Percentiles rank a stretch among this genome's conserved stretches.
phyloP scores from a whole-genome alignment of 345 rosid genomes.

The Eutrema yunnanense region DNA sequence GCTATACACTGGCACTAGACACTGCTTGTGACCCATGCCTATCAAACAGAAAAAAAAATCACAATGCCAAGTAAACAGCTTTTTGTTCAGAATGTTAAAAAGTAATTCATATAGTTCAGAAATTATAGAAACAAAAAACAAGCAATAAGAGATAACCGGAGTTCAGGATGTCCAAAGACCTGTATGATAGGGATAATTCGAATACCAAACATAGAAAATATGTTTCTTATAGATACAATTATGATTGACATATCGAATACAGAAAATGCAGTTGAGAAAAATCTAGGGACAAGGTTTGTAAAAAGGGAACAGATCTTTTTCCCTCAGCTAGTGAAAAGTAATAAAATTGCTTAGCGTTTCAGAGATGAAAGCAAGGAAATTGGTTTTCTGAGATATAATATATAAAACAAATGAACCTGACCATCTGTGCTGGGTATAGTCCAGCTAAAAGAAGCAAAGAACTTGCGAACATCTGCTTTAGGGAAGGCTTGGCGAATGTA shows the following conservation, averaged over 20 bases:
- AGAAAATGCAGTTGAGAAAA: no score
- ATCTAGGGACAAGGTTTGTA: no score
- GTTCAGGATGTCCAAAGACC: no score
- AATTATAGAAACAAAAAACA: no score
- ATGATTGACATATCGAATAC: no score
- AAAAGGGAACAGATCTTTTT: no score
- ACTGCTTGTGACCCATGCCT: conserved; percentile 28
- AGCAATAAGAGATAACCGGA: no score
- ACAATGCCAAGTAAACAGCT: not conserved
- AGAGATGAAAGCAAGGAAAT: not conserved
- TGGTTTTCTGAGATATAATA: no score
- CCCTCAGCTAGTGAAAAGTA: no score
- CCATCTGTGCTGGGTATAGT: conserved; percentile 48
- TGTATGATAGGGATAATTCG: no score
- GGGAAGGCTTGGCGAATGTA: conserved; percentile 46
- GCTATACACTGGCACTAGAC: conserved; percentile 15
- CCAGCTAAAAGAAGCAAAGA: conserved; percentile 76
- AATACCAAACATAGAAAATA: no score
- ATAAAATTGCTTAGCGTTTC: not conserved
- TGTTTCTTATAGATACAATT: no score
- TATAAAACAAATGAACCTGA: conserved; percentile 14
- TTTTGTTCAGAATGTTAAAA: not conserved
- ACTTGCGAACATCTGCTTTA: conserved; percentile 43
- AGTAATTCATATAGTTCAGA: not conserved
- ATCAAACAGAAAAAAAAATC: not conserved